These are phyloP conservation scores for Claviceps sp. DNA, from an alignment of 2,329 filamentous ascomycete genomes.

Conservation along the genomic window DNA sequence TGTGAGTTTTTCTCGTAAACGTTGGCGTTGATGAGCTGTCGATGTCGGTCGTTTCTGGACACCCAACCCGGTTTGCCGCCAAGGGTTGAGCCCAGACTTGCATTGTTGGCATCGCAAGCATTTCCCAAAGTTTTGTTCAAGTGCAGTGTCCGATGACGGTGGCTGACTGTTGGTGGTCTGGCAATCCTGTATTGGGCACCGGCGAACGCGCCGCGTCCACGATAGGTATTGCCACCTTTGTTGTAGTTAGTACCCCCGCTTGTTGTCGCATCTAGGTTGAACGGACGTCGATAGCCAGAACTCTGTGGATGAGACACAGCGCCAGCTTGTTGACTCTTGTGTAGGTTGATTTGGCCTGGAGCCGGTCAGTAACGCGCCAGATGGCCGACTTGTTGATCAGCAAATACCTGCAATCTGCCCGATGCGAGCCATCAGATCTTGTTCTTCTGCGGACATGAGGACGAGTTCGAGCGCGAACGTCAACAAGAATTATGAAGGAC, in stretches of 20 bases:
- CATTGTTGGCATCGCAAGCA: constrained; percentile 23
- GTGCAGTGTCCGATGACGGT: constrained; percentile 47
- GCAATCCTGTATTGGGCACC: constrained; percentile 22
- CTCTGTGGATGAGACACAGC: constrained; percentile 15
- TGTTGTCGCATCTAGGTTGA: neutral
- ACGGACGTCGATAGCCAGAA: constrained; percentile 24
- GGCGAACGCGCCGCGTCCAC: constrained; percentile 17
- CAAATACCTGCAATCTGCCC: constrained; percentile 34
- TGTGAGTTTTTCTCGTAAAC: constrained; percentile 65
- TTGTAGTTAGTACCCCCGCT: constrained; percentile 1
- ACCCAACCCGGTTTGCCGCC: constrained; percentile 39
- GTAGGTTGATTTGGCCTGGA: constrained; percentile 65
- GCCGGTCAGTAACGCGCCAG: constrained; percentile 11
- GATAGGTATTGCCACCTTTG: constrained; percentile 7
- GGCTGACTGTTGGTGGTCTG: constrained; percentile 19
- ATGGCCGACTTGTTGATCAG: neutral
- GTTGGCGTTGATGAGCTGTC: constrained; percentile 70
- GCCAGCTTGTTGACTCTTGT: constrained; percentile 51
- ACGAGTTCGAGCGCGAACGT: neutral
- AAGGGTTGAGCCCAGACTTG: constrained; percentile 20
- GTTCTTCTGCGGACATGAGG: constrained; percentile 35
- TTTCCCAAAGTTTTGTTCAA: constrained; percentile 33
- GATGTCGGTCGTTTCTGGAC: constrained; percentile 59
- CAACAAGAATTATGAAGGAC: neutral
- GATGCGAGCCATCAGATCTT: constrained; percentile 41